A percentile compares a stretch with the other conserved stretches of the same genome.
These are phyloP conservation scores for Fraxinus albicans DNA, from an alignment of 305 asterid genomes.

Conservation along the genomic window DNA sequence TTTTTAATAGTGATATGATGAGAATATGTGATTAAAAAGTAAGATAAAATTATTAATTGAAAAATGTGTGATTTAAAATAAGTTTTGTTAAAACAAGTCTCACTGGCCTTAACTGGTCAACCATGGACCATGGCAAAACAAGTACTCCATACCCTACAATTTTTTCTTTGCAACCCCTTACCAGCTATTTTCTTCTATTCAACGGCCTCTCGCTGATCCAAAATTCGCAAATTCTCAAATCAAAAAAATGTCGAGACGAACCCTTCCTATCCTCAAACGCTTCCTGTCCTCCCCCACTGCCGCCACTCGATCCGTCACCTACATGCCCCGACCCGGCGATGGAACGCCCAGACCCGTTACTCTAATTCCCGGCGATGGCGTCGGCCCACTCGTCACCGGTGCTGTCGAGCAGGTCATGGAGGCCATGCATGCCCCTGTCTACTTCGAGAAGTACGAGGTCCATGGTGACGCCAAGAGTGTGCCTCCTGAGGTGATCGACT, in stretches of 20 bases:
- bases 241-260: constrained; percentile 51
- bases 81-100: too few species aligned
- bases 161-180: background rate
- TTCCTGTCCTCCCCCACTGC: constrained; percentile 26
- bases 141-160: too few species aligned
- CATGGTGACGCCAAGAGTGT: constrained; percentile 86
- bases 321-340: constrained; percentile 92
- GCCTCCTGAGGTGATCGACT: constrained; percentile 69
- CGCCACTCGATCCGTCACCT: constrained; percentile 70
- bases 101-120: too few species aligned
- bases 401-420: constrained; percentile 94
- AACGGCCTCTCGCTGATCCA: background rate
- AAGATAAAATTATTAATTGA: too few species aligned
- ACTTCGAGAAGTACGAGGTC: constrained; percentile 73
- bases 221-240: background rate
- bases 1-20: too few species aligned
- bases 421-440: constrained; percentile 95
- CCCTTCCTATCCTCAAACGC: constrained; percentile 51
- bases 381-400: constrained; percentile 89
- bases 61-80: too few species aligned
- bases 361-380: constrained; percentile 86
- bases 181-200: background rate
- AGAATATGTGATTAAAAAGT: too few species aligned
- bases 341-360: constrained; percentile 86
- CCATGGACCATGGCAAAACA: too few species aligned